Conservation (phyloP, 768 basidiomycete genomes). For the Termitomyces sp. region DNA sequence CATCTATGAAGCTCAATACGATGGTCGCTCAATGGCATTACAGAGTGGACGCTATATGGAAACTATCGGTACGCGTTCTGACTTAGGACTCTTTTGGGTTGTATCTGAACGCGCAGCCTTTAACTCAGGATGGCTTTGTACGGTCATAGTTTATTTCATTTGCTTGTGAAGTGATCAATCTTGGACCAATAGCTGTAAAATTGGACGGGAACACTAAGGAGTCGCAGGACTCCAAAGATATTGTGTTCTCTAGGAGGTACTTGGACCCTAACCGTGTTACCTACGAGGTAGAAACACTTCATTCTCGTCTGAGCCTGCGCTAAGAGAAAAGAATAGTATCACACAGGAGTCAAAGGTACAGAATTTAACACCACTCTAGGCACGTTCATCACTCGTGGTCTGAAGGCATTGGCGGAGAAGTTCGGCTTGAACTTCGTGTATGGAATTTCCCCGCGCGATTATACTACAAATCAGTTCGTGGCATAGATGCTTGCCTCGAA, state of each 20-base stretch:
- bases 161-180: neutral
- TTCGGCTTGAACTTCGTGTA: conserved; percentile 66
- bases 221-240: conserved; percentile 30
- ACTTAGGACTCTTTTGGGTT: neutral
- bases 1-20: conserved; percentile 49
- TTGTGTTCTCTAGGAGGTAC: conserved; percentile 70
- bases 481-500: neutral
- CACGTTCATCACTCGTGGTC: conserved; percentile 48
- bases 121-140: conserved; percentile 64
- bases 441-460: conserved; percentile 77
- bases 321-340: conserved; percentile 46
- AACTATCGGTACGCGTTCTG: conserved; percentile 62
- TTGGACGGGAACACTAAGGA: conserved; percentile 22
- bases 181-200: conserved; percentile 40
- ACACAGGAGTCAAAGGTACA: conserved; percentile 49
- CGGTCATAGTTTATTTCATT: conserved; percentile 16
- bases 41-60: conserved; percentile 93
- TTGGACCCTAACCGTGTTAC: conserved; percentile 79
- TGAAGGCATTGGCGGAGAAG: conserved; percentile 47
- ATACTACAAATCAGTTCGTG: conserved; percentile 59
- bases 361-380: conserved; percentile 66
- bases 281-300: conserved; percentile 50
- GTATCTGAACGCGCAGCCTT: neutral
- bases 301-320: neutral
- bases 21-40: conserved; percentile 74